phyloP scores from a whole-genome alignment of 768 basidiomycete genomes.

The Suillus sp. region DNA sequence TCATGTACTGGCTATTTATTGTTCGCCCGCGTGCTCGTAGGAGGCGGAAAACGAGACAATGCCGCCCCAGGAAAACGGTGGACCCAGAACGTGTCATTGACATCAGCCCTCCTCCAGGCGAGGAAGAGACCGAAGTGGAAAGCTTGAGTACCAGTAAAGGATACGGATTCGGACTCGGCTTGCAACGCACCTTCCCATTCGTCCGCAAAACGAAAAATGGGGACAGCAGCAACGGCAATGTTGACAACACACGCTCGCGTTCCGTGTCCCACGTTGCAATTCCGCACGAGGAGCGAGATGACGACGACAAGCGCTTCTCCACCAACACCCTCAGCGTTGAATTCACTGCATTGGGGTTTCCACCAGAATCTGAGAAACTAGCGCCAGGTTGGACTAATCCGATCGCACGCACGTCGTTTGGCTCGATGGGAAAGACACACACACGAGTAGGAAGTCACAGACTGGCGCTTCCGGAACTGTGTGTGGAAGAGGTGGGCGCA shows the following conservation, averaged over 20 bases:
- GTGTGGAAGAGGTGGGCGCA: slow-evolving; percentile 15
- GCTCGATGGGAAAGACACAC: slow-evolving; percentile 18
- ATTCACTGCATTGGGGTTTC: slow-evolving; percentile 18
- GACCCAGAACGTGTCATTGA: slow-evolving; percentile 19
- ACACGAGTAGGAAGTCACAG: slow-evolving; percentile 16
- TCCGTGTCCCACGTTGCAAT: slow-evolving; percentile 27
- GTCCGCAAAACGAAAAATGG: slow-evolving; percentile 27
- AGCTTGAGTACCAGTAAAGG: slow-evolving; percentile 36
- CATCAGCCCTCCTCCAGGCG: slow-evolving; percentile 19
- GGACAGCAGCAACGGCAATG: slow-evolving; percentile 21
- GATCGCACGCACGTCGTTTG: slow-evolving; percentile 17
- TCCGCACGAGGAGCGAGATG: slow-evolving; percentile 22
- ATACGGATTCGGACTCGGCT: slow-evolving; percentile 37
- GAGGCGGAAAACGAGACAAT: slow-evolving; percentile 17
- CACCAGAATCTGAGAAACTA: slow-evolving; percentile 35
- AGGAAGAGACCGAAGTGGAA: slow-evolving; percentile 27
- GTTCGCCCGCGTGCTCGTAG: slow-evolving; percentile 49
- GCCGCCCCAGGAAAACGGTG: neutral
- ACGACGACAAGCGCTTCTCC: slow-evolving; percentile 35
- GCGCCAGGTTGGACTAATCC: slow-evolving; percentile 36
- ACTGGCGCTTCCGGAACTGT: slow-evolving; percentile 27
- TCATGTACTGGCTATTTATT: slow-evolving; percentile 47
- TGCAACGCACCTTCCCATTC: slow-evolving; percentile 31
- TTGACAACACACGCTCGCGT: slow-evolving; percentile 15
- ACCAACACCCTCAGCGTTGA: slow-evolving; percentile 24